These are phyloP conservation scores for Tephrocybe sp. DNA, from an alignment of 768 basidiomycete species.

Conservation along the genomic window DNA sequence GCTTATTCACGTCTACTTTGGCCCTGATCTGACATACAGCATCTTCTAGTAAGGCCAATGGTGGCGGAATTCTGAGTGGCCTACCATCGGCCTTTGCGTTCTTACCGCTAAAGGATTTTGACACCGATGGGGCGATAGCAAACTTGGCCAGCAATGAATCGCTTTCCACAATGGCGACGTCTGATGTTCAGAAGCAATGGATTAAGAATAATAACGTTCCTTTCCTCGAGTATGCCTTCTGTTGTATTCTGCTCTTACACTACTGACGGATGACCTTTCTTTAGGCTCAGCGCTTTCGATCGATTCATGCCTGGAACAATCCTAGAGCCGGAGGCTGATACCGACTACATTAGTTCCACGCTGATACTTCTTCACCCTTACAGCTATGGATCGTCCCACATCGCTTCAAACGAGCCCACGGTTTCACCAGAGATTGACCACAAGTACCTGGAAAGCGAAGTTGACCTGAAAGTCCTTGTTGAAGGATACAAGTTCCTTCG, in stretches of 20 bases:
- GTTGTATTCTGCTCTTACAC: no score
- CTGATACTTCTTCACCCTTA: slow-evolving; percentile 33
- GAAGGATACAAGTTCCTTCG: slow-evolving; percentile 18
- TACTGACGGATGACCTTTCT: neutral
- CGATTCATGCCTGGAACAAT: neutral
- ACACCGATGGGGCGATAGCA: neutral
- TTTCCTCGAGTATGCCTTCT: slow-evolving; percentile 2
- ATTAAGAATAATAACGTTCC: neutral
- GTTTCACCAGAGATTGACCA: slow-evolving; percentile 17
- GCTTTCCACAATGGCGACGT: neutral
- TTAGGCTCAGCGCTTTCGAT: neutral
- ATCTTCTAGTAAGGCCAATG: neutral
- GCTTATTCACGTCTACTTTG: neutral
- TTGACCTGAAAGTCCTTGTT: slow-evolving; percentile 25
- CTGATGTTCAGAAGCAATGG: neutral
- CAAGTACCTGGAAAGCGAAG: slow-evolving; percentile 15
- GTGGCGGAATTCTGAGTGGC: neutral
- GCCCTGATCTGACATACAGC: neutral
- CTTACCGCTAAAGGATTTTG: neutral
- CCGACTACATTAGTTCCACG: slow-evolving; percentile 21
- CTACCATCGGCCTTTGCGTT: neutral
- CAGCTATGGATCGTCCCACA: slow-evolving; percentile 39
- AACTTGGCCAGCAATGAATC: neutral
- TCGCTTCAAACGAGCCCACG: slow-evolving; percentile 17
- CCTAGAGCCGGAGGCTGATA: slow-evolving; percentile 14